These are phyloP conservation scores for Aspergillus amoenus DNA, from an alignment of 2,329 filamentous ascomycete species.

Conservation along the genomic window DNA sequence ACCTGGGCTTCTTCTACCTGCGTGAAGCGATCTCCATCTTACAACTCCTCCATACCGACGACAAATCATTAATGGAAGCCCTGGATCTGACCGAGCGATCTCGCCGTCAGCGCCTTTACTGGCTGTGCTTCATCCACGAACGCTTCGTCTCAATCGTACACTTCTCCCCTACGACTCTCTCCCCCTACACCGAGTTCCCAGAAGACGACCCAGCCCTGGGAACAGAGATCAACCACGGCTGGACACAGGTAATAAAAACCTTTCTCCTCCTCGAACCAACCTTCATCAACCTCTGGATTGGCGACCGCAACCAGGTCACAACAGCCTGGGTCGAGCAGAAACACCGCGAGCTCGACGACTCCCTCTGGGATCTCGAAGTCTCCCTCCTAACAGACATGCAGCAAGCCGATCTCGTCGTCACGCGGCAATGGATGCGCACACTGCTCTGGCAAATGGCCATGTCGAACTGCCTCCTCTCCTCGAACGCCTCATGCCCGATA, in stretches of 20 bases:
- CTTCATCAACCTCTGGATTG: conserved; percentile 48
- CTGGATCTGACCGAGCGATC: conserved; percentile 40
- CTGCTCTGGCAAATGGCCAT: conserved; percentile 53
- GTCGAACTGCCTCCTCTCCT: conserved; percentile 47
- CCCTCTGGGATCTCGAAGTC: conserved; percentile 38
- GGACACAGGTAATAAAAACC: conserved; percentile 46
- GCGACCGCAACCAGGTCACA: conserved; percentile 37
- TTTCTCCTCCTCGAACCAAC: conserved; percentile 46
- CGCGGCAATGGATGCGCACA: conserved; percentile 51
- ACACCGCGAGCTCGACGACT: conserved; percentile 45
- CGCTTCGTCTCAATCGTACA: conserved; percentile 56
- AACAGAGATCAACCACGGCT: conserved; percentile 42
- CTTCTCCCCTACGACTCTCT: conserved; percentile 46
- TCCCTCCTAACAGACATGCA: conserved; percentile 44
- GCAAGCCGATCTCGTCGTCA: conserved; percentile 52
- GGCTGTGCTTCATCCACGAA: conserved; percentile 58
- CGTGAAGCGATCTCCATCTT: conserved; percentile 51
- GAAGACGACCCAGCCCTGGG: conserved; percentile 43
- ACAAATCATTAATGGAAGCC: conserved; percentile 32
- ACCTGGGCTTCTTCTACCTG: conserved; percentile 53
- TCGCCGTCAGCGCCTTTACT: conserved; percentile 53
- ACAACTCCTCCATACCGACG: conserved; percentile 47
- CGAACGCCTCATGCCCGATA: conserved; percentile 24
- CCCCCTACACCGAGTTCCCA: conserved; percentile 38
- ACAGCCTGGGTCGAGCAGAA: conserved; percentile 48